phyloP scores from a whole-genome alignment of 2,329 filamentous ascomycete species.

The Aspergillus brasiliensis region DNA sequence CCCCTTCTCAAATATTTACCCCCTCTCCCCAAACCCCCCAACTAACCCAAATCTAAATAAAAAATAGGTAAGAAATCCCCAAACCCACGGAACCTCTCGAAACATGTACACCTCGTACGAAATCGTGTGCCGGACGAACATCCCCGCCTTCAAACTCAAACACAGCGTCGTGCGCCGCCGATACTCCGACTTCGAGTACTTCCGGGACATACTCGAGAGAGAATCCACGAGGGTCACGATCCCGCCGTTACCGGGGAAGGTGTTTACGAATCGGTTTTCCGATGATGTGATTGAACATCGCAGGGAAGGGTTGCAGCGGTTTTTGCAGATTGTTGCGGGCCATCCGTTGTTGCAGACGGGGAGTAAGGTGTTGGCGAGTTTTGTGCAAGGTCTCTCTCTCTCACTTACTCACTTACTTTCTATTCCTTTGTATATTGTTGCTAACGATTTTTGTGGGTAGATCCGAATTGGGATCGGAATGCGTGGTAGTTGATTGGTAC shows the following conservation, averaged over 20 bases:
- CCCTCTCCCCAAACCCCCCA: not conserved
- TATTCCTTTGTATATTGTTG: not conserved
- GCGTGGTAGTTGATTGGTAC: slow-evolving; percentile 63
- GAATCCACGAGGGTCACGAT: slow-evolving; percentile 94
- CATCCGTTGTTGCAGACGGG: slow-evolving; percentile 96
- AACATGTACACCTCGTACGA: slow-evolving; percentile 99
- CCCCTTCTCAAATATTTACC: too few species aligned
- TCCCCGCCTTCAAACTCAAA: slow-evolving; percentile 96
- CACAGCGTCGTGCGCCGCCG: slow-evolving; percentile 84
- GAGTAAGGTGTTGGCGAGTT: slow-evolving; percentile 92
- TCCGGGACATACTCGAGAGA: slow-evolving; percentile 95
- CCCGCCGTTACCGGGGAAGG: slow-evolving; percentile 91
- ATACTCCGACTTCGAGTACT: slow-evolving; percentile 98
- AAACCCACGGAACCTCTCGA: slow-evolving; percentile 90
- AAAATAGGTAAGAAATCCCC: slow-evolving; percentile 80
- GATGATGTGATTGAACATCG: slow-evolving; percentile 98
- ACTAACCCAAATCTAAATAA: not conserved
- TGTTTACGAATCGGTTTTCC: slow-evolving; percentile 96
- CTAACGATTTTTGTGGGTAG: slow-evolving; percentile 28
- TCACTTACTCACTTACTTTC: slow-evolving; percentile 9
- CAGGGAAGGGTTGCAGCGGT: slow-evolving; percentile 87
- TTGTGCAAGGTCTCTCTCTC: slow-evolving; percentile 78
- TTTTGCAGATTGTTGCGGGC: slow-evolving; percentile 95
- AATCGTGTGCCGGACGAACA: slow-evolving; percentile 96
- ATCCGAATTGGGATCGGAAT: slow-evolving; percentile 78